Base-by-base conservation (phyloP, 148 eudicot genomes). In the Nepenthes gracilis region DNA sequence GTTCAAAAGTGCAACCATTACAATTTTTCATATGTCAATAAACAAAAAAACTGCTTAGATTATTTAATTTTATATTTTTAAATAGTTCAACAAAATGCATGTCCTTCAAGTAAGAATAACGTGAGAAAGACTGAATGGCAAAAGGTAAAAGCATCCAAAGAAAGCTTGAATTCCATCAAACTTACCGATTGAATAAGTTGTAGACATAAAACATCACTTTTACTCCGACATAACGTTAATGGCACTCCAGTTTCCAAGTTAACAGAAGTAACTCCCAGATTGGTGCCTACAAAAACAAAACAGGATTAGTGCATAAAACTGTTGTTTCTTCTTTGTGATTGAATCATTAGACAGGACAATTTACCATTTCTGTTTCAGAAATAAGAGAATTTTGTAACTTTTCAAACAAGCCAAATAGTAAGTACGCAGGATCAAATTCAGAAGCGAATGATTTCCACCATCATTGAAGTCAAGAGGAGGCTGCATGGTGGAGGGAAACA, bases 201-300 rank as follows among this genome's bases (percentile, higher is more conserved):
- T 61, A 85, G 59, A 45, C 92, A 75, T 55, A 90, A 74, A 69
- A 83, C 89, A 61, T 90, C 95, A 54, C 97, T 90, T 69, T 78
- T 83, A 61, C 89, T 79, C 40, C 81, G 81, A 55, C 78, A 78
- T 64, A 85, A 58, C 77, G 67, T 64, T 45, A 85, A 75, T 2
- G 65, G 62, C 35, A 32, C 71, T 65, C 81, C 82, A 53, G 87
- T 81, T 78, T 87, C 89, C 64, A 85, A 38, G 70, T 83, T 67
- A 60, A 90, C 78, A 65, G 79, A 53, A 23, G 52, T 49, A 34
- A 54, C 64, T 61, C 64, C 55, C 35, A 3, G n/a, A 61, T 61
- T 5, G 34, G 64, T 61, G 33, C 64, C 64, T 61, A 35, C 32
- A 1, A 61, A 9, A 48, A 54, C 12, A 60, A 49, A 35, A 32